Conservation (phyloP, 352 stramenopile species). For the Globisporangium iwayamae region DNA sequence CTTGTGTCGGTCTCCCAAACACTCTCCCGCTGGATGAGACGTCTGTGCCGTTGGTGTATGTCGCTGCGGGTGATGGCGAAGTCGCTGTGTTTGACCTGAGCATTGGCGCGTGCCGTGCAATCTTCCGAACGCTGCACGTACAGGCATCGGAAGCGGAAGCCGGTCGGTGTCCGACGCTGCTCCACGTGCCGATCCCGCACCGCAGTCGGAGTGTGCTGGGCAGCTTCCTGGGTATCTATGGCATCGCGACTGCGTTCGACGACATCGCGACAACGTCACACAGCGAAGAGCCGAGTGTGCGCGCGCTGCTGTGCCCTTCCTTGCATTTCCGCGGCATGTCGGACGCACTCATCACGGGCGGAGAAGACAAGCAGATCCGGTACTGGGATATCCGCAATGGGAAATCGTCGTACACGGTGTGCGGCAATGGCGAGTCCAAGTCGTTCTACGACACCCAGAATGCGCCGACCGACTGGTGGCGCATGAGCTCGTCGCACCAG, state of each 20-base stretch:
- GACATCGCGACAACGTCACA: conserved; percentile 70
- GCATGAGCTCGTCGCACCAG: conserved; percentile 55
- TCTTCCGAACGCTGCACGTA: conserved; percentile 88
- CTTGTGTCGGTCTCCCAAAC: conserved; percentile 78
- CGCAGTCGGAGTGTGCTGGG: conserved; percentile 63
- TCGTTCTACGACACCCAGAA: conserved; percentile 86
- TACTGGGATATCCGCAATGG: conserved; percentile 96
- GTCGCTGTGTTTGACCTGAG: conserved; percentile 87
- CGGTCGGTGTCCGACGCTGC: conserved; percentile 65
- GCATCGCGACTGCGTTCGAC: conserved; percentile 78
- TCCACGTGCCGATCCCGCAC: conserved; percentile 75
- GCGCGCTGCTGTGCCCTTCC: conserved; percentile 86
- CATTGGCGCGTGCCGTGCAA: conserved; percentile 88
- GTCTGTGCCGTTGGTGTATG: conserved; percentile 91
- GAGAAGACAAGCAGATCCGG: conserved; percentile 92
- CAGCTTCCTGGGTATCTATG: conserved; percentile 79
- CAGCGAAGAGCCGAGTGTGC: conserved; percentile 81
- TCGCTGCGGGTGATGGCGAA: conserved; percentile 92
- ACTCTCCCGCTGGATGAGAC: conserved; percentile 65
- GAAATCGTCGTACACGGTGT: conserved; percentile 93
- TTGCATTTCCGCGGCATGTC: conserved; percentile 80
- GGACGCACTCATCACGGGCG: conserved; percentile 91
- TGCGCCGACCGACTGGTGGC: conserved; percentile 79
- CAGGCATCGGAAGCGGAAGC: conserved; percentile 74
- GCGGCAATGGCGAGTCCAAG: conserved; percentile 80